Base-by-base conservation (phyloP, 2,329 filamentous ascomycete species). In the Zymoseptoria tritici region DNA sequence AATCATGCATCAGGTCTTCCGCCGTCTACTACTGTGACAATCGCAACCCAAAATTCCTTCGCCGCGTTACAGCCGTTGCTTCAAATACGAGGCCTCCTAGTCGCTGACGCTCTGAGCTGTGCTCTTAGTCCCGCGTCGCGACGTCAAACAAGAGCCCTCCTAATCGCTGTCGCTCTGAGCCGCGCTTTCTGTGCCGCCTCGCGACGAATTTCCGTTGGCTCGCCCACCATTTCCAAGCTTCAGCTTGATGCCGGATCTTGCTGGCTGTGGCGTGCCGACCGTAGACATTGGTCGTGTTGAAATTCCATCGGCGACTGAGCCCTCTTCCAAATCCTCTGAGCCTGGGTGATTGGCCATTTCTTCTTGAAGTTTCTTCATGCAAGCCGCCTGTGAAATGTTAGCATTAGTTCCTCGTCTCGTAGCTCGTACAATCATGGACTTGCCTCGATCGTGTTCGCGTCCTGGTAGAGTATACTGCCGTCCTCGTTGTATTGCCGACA, bases 401-500 rank as follows among this genome's bases (percentile, higher is more conserved):
- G 63, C 54, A 42, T 9, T 9, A 9, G 13, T 11, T n/a, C 56
- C 52, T 57, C 58, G 61, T 54, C 22, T 52, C 29, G 1, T 21
- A 5, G n/a, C 52, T 29, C 19, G n/a, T 24, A n/a, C 31, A 8
- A 9, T 56, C 3, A n/a, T 22, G 9, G 50, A 77, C 86, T 79
- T 79, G 96, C 91, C 83, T 96, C 90, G 76, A 99, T 97, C 57
- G 88, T 81, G 74, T 92, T 92, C 55, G 93, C 93, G 79, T 99
- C 94, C 70, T 90, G 84, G 77, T 92, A 97, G 57, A 99, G 83
- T 68, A 95, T 80, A 75, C 92, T 97, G 60, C 88, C 89, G 72
- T 97, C 94, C 76, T 99, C 95, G 71, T 99, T 99, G 80, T 96
- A 99, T 2, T 89, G 94, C 73, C 91, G 85, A 66, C 93, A 96